Percentiles rank a stretch among this genome's conserved stretches.
phyloP scores from a whole-genome alignment of 306 rosid species.

The Glycine soja region DNA sequence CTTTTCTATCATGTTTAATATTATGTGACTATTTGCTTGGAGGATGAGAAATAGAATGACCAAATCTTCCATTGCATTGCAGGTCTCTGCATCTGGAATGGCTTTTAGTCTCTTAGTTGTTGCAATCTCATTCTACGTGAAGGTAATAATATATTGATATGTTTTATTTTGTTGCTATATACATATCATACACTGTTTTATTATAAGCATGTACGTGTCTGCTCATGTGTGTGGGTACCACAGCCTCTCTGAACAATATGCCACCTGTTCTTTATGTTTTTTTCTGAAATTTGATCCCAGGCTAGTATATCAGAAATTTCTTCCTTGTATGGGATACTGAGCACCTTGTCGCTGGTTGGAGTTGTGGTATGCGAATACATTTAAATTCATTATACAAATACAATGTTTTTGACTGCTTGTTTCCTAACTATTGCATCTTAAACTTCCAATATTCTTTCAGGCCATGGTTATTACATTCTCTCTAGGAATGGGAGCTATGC shows the following conservation, averaged over 20 bases:
- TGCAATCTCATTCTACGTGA: conserved; percentile 73
- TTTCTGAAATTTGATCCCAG: conserved; percentile 56
- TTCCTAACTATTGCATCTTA: conserved; percentile 22
- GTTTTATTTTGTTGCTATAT: conserved; percentile 17
- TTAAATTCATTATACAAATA: conserved; percentile 6
- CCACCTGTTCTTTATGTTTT: conserved; percentile 25
- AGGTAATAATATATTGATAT: conserved; percentile 55
- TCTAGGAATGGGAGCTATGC: conserved; percentile 94
- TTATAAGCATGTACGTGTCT: background rate
- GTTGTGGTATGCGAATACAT: conserved; percentile 77
- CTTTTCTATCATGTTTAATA: conserved; percentile 34
- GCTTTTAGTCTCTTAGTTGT: conserved; percentile 75
- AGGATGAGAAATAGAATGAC: conserved; percentile 21
- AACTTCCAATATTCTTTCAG: conserved; percentile 55
- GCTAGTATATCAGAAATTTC: conserved; percentile 54
- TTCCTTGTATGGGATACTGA: conserved; percentile 54
- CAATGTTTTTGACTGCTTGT: conserved; percentile 16
- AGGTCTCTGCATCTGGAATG: conserved; percentile 90
- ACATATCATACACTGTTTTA: background rate
- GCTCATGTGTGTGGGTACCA: no score
- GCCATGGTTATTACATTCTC: conserved; percentile 88
- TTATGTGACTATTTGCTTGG: conserved; percentile 31
- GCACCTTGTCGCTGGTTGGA: conserved; percentile 74
- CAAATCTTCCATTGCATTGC: conserved; percentile 53
- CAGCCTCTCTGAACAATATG: conserved; percentile 2